These are phyloP conservation scores for Bipolaris cookei DNA, from an alignment of 2,329 filamentous ascomycete species.

Conservation along the genomic window DNA sequence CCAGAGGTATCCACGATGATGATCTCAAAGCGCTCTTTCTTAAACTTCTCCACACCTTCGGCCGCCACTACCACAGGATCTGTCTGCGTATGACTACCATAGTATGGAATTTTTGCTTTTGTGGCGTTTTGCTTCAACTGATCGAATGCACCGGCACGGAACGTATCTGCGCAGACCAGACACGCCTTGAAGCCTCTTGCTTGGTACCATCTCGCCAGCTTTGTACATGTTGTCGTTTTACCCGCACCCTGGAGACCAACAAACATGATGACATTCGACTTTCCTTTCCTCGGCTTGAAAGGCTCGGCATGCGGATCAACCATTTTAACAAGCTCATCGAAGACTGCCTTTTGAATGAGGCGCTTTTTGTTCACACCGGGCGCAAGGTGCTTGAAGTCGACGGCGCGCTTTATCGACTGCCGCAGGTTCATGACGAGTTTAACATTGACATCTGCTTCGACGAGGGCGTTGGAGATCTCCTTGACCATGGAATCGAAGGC, in stretches of 20 bases:
- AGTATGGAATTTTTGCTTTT: constrained; percentile 99
- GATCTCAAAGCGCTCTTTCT: constrained; percentile 96
- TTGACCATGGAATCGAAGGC: constrained; percentile 98
- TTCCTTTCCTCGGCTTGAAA: constrained; percentile 96
- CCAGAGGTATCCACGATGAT: constrained; percentile 99
- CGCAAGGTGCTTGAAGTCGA: constrained; percentile 94
- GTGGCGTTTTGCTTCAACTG: constrained; percentile 99
- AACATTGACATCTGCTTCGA: constrained; percentile 97
- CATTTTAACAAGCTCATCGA: constrained; percentile 92
- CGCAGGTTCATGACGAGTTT: constrained; percentile 88
- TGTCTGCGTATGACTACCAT: constrained; percentile 93
- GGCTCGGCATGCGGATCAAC: constrained; percentile 95
- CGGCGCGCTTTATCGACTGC: constrained; percentile 86
- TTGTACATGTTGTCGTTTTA: constrained; percentile 98
- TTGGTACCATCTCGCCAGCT: constrained; percentile 93
- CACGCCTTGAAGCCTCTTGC: constrained; percentile 91
- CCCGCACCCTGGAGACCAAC: constrained; percentile 96
- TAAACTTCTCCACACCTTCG: constrained; percentile 98
- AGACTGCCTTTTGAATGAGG: constrained; percentile 96
- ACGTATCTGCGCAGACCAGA: constrained; percentile 96
- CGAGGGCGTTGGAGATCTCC: constrained; percentile 92
- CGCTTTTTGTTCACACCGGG: constrained; percentile 97
- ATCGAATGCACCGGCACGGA: constrained; percentile 97
- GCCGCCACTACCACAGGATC: constrained; percentile 91
- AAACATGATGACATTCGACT: constrained; percentile 98